Evolutionary conservation across 2,329 filamentous ascomycete species (phyloP), one percentile per base, ranked within the genome.

Genomic region (Purpureocillium takamizusanense): DNA sequence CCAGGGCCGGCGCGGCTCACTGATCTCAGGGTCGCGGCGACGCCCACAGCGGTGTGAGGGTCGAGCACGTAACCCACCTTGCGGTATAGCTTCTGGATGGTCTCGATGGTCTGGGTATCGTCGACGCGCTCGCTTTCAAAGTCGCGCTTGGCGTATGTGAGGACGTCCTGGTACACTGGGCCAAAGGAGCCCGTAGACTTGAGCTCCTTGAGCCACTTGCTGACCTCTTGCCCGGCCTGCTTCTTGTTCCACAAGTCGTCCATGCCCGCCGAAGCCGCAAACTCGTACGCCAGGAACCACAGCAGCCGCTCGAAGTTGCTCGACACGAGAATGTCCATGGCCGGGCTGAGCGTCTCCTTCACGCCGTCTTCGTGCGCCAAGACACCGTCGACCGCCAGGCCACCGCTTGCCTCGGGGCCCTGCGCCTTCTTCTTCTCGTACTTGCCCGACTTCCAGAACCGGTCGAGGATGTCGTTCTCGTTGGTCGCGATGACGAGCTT

Each of bases 241-340:
- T 71, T 78, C 63, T 77, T 76, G 60, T 76, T 81, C 69, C 74
- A 81, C 47, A 72, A 66, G 38, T 78, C 73, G 50, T 82, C 75
- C 70, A 80, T 76, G 36, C 75, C 74, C 4, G 70, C 69, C 11
- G 59, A 66, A 7, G 66, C 55, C 14, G 77, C 78, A 43, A 80
- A 82, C 49, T 84, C 75, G 63, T 86, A 86, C 2, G 87, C 83
- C 21, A 97, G 70, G 70, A 86, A 95, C 90, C 90, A 97, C 10
- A 98, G 72, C 5, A 98, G 72, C 25, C 92, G 79, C 70, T 98
- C 92, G 57, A 98, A 97, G 69, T 98, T 98, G 59, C 84, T 92
- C 17, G 84, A 90, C 11, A 97, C 89, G 4, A 97, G 72, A 48
- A 97, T 97, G 60, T 98, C 92, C 92, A 98, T 97, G 33, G 92